A percentile compares a stretch with the other conserved stretches of the same genome.
phyloP scores from a whole-genome alignment of 129 eudicot genomes.

The Arctium lappa region DNA sequence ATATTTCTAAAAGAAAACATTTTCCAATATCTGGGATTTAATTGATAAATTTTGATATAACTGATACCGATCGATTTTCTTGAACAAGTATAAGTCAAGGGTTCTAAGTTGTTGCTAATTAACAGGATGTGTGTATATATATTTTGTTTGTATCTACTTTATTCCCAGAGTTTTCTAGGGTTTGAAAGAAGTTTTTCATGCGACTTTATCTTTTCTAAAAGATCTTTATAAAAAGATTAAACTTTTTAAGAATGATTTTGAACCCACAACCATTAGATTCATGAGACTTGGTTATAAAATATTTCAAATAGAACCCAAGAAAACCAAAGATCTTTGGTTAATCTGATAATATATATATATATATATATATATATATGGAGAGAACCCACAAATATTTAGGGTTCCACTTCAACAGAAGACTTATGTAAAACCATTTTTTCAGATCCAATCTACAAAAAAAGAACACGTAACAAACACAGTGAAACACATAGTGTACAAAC shows the following conservation, averaged over 20 bases:
- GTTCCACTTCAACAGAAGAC: neutral
- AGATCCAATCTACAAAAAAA: neutral
- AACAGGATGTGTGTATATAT: neutral
- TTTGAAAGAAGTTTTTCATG: neutral
- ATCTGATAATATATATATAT: no score
- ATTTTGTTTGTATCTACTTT: neutral
- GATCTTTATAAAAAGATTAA: neutral
- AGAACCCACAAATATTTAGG: neutral
- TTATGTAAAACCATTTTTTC: neutral
- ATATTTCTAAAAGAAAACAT: neutral
- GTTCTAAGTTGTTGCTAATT: neutral
- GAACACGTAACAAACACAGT: neutral
- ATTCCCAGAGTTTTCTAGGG: neutral
- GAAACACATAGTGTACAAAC: slow-evolving; percentile 20
- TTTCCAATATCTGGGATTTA: neutral
- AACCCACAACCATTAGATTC: neutral
- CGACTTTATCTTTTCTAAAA: neutral
- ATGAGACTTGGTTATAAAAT: neutral
- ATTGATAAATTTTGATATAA: neutral
- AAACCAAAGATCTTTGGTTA: neutral
- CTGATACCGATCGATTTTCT: neutral
- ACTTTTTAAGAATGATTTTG: neutral
- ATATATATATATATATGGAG: neutral
- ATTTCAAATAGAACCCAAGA: neutral
- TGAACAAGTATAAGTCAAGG: neutral